Evolutionary conservation across 139 green algal species (phyloP).

Genomic region (Chlamydomonas sp.): DNA sequence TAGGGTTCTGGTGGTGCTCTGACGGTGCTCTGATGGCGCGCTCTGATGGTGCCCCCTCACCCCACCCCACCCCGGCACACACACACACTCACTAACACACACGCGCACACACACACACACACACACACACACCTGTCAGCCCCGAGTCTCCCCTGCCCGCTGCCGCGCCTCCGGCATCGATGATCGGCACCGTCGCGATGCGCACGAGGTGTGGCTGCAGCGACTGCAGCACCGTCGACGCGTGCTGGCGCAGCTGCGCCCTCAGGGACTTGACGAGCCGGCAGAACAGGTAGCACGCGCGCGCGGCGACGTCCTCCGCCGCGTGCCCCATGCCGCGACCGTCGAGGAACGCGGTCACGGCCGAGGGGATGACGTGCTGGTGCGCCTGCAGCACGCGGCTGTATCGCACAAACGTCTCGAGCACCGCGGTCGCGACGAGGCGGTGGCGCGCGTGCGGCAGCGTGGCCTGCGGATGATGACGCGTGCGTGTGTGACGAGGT

Average conservation of each 20-base stretch:
- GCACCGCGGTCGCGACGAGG: conserved; percentile 62
- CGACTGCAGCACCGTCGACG: conserved; percentile 44
- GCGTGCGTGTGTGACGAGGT: too few species aligned
- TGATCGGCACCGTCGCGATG: conserved; percentile 52
- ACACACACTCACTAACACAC: too few species aligned
- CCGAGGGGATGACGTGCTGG: conserved; percentile 29
- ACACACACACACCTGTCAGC: too few species aligned
- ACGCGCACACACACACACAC: too few species aligned
- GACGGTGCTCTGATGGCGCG: too few species aligned
- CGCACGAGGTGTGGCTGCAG: conserved; percentile 56
- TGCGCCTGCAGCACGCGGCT: conserved; percentile 42
- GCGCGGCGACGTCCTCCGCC: conserved; percentile 43
- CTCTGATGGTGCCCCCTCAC: too few species aligned
- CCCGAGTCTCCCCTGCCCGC: background rate
- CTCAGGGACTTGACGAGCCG: conserved; percentile 66
- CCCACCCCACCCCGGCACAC: too few species aligned
- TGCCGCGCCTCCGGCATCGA: conserved; percentile 9
- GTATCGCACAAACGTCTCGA: conserved; percentile 67
- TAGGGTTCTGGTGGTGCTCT: too few species aligned
- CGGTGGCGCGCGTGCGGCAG: conserved; percentile 48
- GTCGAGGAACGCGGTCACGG: conserved; percentile 51
- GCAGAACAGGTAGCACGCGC: conserved; percentile 74
- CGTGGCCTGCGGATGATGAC: background rate
- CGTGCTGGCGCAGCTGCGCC: conserved; percentile 41
- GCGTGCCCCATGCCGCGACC: conserved; percentile 51